phyloP scores from a whole-genome alignment of 495 filamentous ascomycete species.

The Penicillium parvum region DNA sequence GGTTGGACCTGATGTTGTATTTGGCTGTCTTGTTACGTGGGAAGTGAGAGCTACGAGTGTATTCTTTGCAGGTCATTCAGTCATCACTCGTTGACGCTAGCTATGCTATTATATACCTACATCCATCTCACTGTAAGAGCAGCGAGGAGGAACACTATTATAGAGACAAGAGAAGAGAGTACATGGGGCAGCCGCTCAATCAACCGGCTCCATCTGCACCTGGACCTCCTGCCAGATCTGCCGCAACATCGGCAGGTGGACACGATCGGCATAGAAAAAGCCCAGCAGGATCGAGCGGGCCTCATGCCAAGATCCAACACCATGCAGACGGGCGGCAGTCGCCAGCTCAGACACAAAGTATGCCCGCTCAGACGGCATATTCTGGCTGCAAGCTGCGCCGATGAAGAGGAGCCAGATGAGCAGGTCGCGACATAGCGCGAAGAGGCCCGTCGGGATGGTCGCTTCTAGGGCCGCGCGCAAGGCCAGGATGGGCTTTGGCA shows the following conservation, averaged over 20 bases:
- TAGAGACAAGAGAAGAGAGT: not conserved
- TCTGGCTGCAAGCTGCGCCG: conserved; percentile 34
- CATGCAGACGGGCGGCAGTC: conserved; percentile 25
- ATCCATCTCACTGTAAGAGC: not conserved
- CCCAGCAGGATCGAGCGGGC: conserved; percentile 31
- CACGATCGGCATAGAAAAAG: conserved; percentile 42
- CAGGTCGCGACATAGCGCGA: conserved; percentile 34
- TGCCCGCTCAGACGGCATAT: conserved; percentile 23
- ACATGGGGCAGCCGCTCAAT: conserved; percentile 1
- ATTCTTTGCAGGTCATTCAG: too few relatives aligned
- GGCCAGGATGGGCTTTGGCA: conserved; percentile 36
- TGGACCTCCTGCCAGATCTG: conserved; percentile 40
- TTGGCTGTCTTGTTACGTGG: too few relatives aligned
- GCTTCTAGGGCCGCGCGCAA: conserved; percentile 36
- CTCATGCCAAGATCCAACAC: conserved; percentile 38
- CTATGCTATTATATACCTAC: not conserved
- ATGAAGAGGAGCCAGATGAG: conserved; percentile 43
- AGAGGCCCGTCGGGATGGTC: conserved; percentile 34
- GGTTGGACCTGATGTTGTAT: too few relatives aligned
- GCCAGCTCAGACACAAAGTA: conserved; percentile 40
- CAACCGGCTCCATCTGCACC: conserved; percentile 11
- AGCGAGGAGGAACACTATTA: not conserved
- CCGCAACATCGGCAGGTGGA: conserved; percentile 30
- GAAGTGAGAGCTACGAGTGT: too few relatives aligned
- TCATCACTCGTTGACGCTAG: conserved; percentile 1